phyloP scores from a whole-genome alignment of 345 rosid species.

The Eucalyptus dawsonii region DNA sequence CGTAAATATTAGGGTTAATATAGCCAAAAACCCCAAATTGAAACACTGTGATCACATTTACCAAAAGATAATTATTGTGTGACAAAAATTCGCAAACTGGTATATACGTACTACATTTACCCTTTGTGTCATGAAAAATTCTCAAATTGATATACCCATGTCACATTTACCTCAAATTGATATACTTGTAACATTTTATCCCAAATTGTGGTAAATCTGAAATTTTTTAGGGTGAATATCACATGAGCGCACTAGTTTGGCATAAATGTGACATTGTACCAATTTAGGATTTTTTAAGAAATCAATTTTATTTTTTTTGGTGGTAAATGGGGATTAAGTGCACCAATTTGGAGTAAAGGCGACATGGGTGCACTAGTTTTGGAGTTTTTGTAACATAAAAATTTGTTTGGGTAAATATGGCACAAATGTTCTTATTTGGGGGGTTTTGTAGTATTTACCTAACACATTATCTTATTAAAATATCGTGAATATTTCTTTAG shows the following conservation, averaged over 20 bases:
- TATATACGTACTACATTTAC: neutral
- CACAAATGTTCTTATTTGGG: rapidly evolving
- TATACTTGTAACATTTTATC: rapidly evolving
- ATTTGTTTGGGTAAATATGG: neutral
- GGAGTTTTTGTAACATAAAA: neutral
- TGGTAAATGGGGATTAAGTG: too few relatives aligned
- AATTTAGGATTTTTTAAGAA: neutral
- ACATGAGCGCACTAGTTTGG: neutral
- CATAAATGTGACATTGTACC: too few relatives aligned
- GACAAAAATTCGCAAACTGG: neutral
- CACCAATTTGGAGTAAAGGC: neutral
- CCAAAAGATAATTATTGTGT: neutral
- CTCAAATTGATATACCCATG: too few relatives aligned
- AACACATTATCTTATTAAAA: neutral
- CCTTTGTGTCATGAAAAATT: neutral
- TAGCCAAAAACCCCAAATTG: rapidly evolving
- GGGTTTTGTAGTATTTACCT: neutral
- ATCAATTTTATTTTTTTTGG: rapidly evolving
- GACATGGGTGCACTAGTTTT: rapidly evolving
- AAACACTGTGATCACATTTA: neutral
- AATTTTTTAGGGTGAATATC: neutral
- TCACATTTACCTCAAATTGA: neutral
- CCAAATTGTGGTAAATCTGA: neutral
- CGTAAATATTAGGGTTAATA: neutral
- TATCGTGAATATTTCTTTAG: too few relatives aligned